phyloP scores from a whole-genome alignment of 129 eudicot genomes.

The Helianthus annuus region HanXRQr2.0-SUNRISE NC_035443.2:108123881-108124380 shows the following conservation, averaged over 20 bases:
- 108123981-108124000: conserved; percentile 44
- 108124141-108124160: conserved; percentile 69
- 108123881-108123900: conserved; percentile 20
- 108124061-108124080: conserved; percentile 78
- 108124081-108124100: conserved; percentile 33
- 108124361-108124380: conserved; percentile 14
- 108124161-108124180: conserved; percentile 86
- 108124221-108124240: conserved; percentile 54
- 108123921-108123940: conserved; percentile 47
- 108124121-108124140: conserved; percentile 56
- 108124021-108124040: conserved; percentile 34
- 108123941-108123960: conserved; percentile 70
- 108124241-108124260: conserved; percentile 51
- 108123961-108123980: conserved; percentile 87
- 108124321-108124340: conserved; percentile 18
- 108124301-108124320: conserved; percentile 37
- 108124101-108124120: conserved; percentile 24
- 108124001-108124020: neutral
- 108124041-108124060: conserved; percentile 97
- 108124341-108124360: neutral
- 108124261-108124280: neutral
- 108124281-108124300: too few relatives aligned
- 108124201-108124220: conserved; percentile 56
- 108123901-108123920: conserved; percentile 25
- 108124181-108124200: conserved; percentile 79